phyloP scores from a whole-genome alignment of 352 stramenopile species.

The Phytophthora parvispora region DNA sequence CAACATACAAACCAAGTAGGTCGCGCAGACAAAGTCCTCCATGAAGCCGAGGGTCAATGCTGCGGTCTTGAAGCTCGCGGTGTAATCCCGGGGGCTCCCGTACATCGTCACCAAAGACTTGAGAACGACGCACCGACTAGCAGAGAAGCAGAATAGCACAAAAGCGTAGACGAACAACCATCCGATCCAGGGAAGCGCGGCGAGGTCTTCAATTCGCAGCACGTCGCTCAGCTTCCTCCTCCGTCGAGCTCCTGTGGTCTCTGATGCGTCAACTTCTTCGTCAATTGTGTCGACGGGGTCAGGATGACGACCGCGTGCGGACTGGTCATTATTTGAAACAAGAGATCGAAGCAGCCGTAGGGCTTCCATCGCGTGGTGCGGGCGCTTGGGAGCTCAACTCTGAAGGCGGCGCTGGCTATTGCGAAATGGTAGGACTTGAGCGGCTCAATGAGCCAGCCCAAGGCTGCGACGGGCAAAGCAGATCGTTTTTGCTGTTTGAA shows the following conservation, averaged over 20 bases:
- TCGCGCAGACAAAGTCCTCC: conserved; percentile 28
- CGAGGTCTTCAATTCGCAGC: background rate
- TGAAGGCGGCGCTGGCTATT: background rate
- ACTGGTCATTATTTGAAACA: background rate
- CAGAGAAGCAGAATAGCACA: conserved; percentile 12
- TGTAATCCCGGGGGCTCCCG: conserved; percentile 3
- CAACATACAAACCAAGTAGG: conserved; percentile 15
- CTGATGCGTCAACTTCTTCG: background rate
- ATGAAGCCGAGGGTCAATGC: conserved; percentile 13
- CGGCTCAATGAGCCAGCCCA: background rate
- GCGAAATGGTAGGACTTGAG: background rate
- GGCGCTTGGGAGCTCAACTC: background rate
- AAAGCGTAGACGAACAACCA: conserved; percentile 20
- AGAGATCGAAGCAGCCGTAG: background rate
- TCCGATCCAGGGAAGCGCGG: conserved; percentile 2
- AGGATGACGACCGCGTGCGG: background rate
- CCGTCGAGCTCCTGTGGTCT: background rate
- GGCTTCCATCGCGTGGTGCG: background rate
- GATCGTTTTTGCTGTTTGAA: conserved; percentile 1
- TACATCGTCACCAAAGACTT: conserved; percentile 17
- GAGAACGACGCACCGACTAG: conserved; percentile 6
- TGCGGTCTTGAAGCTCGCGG: conserved; percentile 3
- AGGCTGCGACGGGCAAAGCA: background rate
- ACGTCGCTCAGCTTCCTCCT: background rate
- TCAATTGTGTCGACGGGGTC: background rate